These are phyloP conservation scores for Syzygium jambos DNA, from an alignment of 345 rosid genomes.

Conservation along the genomic window DNA sequence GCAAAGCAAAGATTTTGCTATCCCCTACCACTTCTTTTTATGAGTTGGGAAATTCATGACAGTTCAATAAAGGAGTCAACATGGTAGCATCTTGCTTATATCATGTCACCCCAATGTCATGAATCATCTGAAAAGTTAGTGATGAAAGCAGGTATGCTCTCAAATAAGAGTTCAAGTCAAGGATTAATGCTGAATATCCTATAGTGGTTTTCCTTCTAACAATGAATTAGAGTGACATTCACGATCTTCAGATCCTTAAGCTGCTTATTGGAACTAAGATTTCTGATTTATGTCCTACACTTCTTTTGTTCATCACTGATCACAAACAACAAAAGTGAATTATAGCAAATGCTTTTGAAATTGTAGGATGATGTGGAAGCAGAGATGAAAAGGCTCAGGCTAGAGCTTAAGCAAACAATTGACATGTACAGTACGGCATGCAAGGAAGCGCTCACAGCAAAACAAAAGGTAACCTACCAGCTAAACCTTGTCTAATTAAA, in stretches of 20 bases:
- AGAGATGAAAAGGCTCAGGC: conserved; percentile 71
- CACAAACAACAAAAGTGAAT: background rate
- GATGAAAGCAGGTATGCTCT: background rate
- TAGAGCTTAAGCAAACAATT: conserved; percentile 69
- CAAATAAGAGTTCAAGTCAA: background rate
- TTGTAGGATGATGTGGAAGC: conserved; percentile 72
- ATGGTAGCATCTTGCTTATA: background rate
- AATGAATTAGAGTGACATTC: background rate
- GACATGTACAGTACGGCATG: conserved; percentile 69
- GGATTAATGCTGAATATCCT: background rate
- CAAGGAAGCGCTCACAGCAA: conserved; percentile 69
- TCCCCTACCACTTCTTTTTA: background rate
- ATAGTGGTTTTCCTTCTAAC: background rate
- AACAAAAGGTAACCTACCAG: conserved; percentile 34
- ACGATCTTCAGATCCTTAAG: background rate
- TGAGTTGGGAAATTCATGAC: background rate
- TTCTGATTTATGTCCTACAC: background rate
- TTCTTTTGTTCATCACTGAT: background rate
- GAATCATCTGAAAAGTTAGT: background rate
- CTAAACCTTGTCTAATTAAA: background rate
- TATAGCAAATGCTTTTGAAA: background rate
- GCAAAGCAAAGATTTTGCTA: background rate
- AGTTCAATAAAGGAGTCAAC: background rate
- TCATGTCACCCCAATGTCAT: background rate
- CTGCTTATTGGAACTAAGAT: background rate